Evolutionary conservation across 2,329 filamentous ascomycete species (phyloP).

Genomic region (Gyromitra esculenta): DNA sequence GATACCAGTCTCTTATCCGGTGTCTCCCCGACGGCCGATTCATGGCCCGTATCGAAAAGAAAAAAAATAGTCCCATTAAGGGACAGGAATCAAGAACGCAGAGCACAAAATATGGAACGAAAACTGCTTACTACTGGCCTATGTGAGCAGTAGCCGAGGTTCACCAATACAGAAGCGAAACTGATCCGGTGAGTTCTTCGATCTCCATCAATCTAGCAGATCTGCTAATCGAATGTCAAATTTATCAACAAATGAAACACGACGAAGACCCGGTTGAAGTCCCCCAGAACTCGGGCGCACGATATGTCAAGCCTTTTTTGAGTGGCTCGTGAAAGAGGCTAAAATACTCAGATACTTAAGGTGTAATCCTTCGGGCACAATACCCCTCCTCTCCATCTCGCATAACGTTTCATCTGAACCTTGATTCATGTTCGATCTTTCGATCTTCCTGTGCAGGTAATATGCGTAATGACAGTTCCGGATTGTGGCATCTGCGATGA

Average conservation of each 20-base stretch:
- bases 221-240: slow-evolving; percentile 47
- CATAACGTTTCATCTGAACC: slow-evolving; percentile 51
- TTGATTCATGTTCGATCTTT: slow-evolving; percentile 49
- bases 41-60: slow-evolving; percentile 14
- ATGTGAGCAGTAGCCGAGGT: slow-evolving; percentile 26
- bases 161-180: slow-evolving; percentile 32
- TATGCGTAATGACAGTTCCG: slow-evolving; percentile 49
- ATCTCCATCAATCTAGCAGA: slow-evolving; percentile 47
- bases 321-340: slow-evolving; percentile 51
- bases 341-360: slow-evolving; percentile 39
- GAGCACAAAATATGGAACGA: background rate
- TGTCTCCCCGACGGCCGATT: slow-evolving; percentile 8
- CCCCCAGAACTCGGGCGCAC: slow-evolving; percentile 25
- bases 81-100: background rate
- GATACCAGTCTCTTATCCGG: slow-evolving; percentile 24
- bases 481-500: slow-evolving; percentile 50
- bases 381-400: slow-evolving; percentile 44
- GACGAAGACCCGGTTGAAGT: slow-evolving; percentile 48
- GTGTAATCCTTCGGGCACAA: slow-evolving; percentile 39
- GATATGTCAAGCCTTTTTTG: slow-evolving; percentile 39
- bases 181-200: slow-evolving; percentile 28
- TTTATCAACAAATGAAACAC: slow-evolving; percentile 46
- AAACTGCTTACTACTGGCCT: slow-evolving; percentile 29
- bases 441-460: slow-evolving; percentile 49
- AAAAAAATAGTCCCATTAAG: background rate